Evolutionary conservation across 805 yeast genomes (phyloP), one percentile per base, ranked within the genome.

Genomic region (Schwanniomyces yamadae): DNA sequence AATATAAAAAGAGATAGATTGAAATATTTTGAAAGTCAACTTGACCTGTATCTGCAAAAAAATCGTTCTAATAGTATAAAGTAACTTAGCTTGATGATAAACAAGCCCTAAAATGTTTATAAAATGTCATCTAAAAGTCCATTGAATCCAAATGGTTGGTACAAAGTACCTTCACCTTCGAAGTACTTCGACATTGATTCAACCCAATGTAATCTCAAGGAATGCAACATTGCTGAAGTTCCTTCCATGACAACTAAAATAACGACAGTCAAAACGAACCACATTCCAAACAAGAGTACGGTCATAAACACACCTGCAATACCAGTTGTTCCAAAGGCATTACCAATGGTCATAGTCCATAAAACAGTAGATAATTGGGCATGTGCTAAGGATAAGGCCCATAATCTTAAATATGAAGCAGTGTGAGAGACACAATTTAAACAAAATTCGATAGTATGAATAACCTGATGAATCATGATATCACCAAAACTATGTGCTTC

Each of bases 201-300:
- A 44, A 93, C 99, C 99, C 99, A 93, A 61, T 93, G 99, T 56
- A 93, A 76, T 73, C 99, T 86, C 56, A 93, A 75, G n/a, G 97
- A 84, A 65, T 93, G 99, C 56, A 93, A 76, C 99, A 93, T 93
- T 23, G 99, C 99, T 17, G 97, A 88, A 0, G 99, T 93, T 40
- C 99, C 99, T 65, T 93, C 99, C 99, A 93, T 93, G 35, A 85
- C 69, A 10, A 93, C 98, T 54, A 93, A 73, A 50, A 93, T 88
- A 53, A 87, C 84, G 17, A 90, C 91, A 0, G 99, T 91, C 43
- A 93, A 70, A 3, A 78, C 78, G 59, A 93, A 89, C 99, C 99
- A 93, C 84, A 93, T 80, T 15, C 84, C 95, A 60, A 93, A 93
- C 56, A 93, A 65, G 16, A 84, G 54, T 24, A 90, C 93, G 1